A percentile compares a stretch with the other conserved stretches of the same genome.
Conservation (phyloP, 2,329 filamentous ascomycete species). For the Stagonosporopsis tanaceti region DNA sequence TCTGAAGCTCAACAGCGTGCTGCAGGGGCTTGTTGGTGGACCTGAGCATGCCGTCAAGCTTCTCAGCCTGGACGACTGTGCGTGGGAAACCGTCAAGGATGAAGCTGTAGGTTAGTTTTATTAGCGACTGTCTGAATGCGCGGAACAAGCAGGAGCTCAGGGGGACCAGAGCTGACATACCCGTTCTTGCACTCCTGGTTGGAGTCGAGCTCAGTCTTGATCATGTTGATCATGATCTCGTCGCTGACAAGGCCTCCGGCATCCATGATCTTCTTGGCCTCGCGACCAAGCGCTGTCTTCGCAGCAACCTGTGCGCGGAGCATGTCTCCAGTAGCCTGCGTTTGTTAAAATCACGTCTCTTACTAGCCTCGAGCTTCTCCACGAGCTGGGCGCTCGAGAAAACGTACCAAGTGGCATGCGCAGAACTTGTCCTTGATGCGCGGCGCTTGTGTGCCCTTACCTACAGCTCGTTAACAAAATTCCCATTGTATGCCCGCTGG, state of each 20-base stretch:
- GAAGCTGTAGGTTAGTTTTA: conserved; percentile 68
- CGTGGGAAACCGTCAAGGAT: conserved; percentile 99
- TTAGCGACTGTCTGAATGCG: background rate
- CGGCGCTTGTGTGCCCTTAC: conserved; percentile 98
- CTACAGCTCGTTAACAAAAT: conserved; percentile 59
- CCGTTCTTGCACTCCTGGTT: conserved; percentile 97
- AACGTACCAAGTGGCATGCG: conserved; percentile 90
- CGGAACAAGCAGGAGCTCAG: background rate
- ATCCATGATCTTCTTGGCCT: conserved; percentile 99
- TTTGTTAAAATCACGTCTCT: conserved; percentile 28
- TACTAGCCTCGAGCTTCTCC: background rate
- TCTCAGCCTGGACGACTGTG: conserved; percentile 93
- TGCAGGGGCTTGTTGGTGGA: conserved; percentile 83
- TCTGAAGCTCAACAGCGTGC: conserved; percentile 95
- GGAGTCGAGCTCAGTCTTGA: conserved; percentile 92
- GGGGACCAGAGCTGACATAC: conserved; percentile 58
- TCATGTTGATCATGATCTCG: conserved; percentile 99
- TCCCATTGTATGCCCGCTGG: background rate
- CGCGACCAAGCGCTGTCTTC: conserved; percentile 91
- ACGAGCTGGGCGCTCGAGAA: no score
- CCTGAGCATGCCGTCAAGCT: conserved; percentile 89
- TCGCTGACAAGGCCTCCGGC: conserved; percentile 96
- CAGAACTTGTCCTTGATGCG: conserved; percentile 98
- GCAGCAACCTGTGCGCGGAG: conserved; percentile 96
- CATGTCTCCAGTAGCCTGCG: conserved; percentile 97